Evolutionary conservation across 129 eudicot species (phyloP).

Genomic region (Chrysanthemum lavandulifolium): DNA sequence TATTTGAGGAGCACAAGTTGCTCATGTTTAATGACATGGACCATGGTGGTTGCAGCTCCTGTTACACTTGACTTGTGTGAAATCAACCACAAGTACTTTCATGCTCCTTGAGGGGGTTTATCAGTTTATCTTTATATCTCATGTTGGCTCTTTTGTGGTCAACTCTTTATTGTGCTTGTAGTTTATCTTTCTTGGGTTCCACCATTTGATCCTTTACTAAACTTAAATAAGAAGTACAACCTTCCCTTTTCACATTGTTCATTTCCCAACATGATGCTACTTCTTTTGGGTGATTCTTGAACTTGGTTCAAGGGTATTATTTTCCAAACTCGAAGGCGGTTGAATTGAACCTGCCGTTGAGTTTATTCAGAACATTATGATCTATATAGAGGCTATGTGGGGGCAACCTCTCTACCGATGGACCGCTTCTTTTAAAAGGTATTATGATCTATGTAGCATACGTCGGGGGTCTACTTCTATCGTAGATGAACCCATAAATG

Average conservation of each 20-base stretch:
- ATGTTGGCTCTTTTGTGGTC: conserved; percentile 18
- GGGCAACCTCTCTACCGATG: neutral
- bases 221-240: conserved; percentile 2
- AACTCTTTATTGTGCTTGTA: conserved; percentile 15
- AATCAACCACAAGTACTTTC: conserved; percentile 15
- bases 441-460: neutral
- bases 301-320: neutral
- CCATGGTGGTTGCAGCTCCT: neutral
- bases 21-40: conserved; percentile 7
- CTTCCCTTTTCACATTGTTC: conserved; percentile 7
- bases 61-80: conserved; percentile 21
- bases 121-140: conserved; percentile 4
- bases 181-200: conserved; percentile 23
- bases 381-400: neutral
- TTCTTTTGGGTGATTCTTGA: neutral
- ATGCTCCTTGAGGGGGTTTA: conserved; percentile 14
- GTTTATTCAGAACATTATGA: neutral
- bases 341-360: neutral
- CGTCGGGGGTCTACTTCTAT: neutral
- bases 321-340: neutral
- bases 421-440: conserved; percentile 6
- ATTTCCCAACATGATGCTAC: conserved; percentile 9
- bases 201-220: neutral
- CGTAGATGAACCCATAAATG: neutral
- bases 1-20: conserved; percentile 6